These are phyloP conservation scores for Phialophora chinensis DNA, from an alignment of 2,329 filamentous ascomycete species.

Conservation along the genomic window DNA sequence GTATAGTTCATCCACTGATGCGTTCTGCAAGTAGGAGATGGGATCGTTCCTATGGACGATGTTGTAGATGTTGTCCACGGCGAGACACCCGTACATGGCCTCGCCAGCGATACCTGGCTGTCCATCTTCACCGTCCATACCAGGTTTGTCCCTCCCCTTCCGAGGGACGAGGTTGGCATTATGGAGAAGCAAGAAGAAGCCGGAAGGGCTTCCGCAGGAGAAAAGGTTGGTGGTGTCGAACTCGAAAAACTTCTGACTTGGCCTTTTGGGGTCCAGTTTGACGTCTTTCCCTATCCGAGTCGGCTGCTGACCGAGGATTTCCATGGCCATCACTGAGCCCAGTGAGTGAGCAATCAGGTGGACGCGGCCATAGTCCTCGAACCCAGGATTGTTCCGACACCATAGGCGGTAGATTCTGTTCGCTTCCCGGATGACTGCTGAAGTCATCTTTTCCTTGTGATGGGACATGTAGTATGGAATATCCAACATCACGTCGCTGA, in stretches of 20 bases:
- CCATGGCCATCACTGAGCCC: constrained; percentile 91
- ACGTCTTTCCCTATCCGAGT: constrained; percentile 64
- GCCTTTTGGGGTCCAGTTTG: constrained; percentile 45
- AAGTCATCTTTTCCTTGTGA: constrained; percentile 93
- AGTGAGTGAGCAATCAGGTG: constrained; percentile 93
- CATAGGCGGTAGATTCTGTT: constrained; percentile 95
- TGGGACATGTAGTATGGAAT: constrained; percentile 98
- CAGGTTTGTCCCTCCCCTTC: constrained; percentile 75
- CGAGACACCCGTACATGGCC: constrained; percentile 85
- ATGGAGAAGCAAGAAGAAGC: constrained; percentile 90
- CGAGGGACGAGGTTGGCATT: constrained; percentile 73
- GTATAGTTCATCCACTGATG: constrained; percentile 82
- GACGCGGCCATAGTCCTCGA: constrained; percentile 78
- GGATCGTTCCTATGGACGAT: constrained; percentile 78
- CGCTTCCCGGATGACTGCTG: constrained; percentile 84
- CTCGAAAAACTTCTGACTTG: constrained; percentile 71
- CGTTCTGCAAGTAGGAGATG: constrained; percentile 91
- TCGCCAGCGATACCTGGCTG: constrained; percentile 72
- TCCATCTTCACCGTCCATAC: constrained; percentile 68
- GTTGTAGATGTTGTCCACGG: constrained; percentile 96
- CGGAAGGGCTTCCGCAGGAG: constrained; percentile 85
- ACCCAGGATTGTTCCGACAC: constrained; percentile 91
- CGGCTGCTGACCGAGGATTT: constrained; percentile 88
- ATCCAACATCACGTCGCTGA: constrained; percentile 97
- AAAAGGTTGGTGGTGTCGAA: constrained; percentile 93